phyloP scores from a whole-genome alignment of 2,329 filamentous ascomycete species.

The Fusarium denticulatum region DNA sequence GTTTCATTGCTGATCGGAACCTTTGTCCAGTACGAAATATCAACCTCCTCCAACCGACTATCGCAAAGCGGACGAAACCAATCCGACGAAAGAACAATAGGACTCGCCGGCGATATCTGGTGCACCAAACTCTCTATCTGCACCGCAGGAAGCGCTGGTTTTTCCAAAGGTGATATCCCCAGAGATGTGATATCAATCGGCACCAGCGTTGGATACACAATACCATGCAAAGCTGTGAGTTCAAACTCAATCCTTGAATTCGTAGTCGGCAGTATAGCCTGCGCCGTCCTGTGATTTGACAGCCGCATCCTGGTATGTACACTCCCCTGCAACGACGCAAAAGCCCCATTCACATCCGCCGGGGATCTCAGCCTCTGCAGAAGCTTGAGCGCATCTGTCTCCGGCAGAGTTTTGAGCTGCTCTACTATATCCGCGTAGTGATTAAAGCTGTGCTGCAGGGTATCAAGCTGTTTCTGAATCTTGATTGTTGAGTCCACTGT shows the following conservation, averaged over 20 bases:
- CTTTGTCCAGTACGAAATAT: slow-evolving; percentile 5
- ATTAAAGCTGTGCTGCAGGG: background rate
- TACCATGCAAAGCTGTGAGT: background rate
- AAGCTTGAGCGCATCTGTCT: background rate
- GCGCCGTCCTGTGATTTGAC: background rate
- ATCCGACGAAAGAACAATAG: background rate
- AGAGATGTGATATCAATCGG: background rate
- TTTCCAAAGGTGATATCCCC: background rate
- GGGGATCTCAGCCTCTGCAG: background rate
- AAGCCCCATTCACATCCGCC: background rate
- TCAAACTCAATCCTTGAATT: slow-evolving; percentile 2
- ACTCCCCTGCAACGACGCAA: background rate
- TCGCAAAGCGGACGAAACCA: background rate
- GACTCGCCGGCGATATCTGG: background rate
- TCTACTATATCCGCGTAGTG: background rate
- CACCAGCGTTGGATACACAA: background rate
- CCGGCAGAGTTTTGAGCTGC: background rate
- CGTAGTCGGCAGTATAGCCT: background rate
- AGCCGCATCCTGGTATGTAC: background rate
- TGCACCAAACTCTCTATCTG: background rate
- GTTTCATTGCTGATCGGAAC: background rate
- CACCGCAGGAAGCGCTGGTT: background rate
- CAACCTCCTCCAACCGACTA: background rate
- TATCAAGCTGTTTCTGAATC: slow-evolving; percentile 5
- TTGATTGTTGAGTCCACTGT: slow-evolving; percentile 7